Evolutionary conservation across 352 stramenopile genomes (phyloP), one percentile per base, ranked within the genome.

Genomic region (Globisporangium middletonii): DNA sequence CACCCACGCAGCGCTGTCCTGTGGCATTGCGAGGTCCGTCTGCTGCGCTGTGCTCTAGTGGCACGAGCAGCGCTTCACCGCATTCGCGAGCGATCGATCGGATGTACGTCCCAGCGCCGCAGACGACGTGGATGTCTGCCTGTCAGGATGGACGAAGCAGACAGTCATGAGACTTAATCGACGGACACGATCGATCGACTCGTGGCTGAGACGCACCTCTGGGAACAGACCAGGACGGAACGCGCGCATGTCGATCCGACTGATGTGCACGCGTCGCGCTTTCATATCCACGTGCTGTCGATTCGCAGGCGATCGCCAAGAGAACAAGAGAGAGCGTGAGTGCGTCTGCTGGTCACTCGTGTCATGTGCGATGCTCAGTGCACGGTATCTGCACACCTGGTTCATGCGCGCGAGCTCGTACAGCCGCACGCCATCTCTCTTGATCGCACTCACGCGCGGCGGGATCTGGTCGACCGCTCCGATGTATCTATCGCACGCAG

Each of bases 71-170:
- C 18, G 68, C 70, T 55, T 95, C 83, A 8, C 86, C 86, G 42
- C 82, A 92, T 60, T 95, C 86, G 6, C 86, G 78, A 1, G 86
- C 86, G 55, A 95, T 95, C 4, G 83, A 94, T 18, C 86, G 82
- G 57, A 95, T 92, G 64, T 95, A 95, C 16, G 86, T 95, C 18
- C 86, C 86, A 37, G 70, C 73, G 43, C 73, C 83, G 56, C 86
- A 95, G 3, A 64, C 68, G 35, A 94, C 83, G 18, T 66, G 59
- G 35, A 95, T 78, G 3, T 65, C 78, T 5, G 60, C 70, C 63
- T 72, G 35, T 3, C 11, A 33, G 37, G 23, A 12, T 53, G 23
- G 23, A 23, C 23, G 23, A 41, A 19, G 15, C 30, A 35, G 51
- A 19, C 47, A 52, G 11, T 46, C 23, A 11, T 23, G 23, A 23